Evolutionary conservation across 2,329 filamentous ascomycete genomes (phyloP), one percentile per base, ranked within the genome.

Genomic region (Xylogone sp.): DNA sequence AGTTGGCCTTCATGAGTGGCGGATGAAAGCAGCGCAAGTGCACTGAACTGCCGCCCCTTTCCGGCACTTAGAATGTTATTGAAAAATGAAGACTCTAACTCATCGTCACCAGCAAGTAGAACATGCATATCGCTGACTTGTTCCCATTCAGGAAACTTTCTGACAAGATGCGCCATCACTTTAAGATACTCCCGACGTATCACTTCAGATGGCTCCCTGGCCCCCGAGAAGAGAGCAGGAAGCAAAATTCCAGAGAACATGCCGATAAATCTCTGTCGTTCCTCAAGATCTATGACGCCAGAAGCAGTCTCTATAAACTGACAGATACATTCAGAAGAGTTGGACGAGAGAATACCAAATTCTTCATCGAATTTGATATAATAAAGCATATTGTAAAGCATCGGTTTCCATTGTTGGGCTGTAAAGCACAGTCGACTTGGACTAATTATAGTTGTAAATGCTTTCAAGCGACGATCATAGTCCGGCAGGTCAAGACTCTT

Each of bases 11-110:
- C 77, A 9, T 75, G 68, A 50, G 89, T 88, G 56, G 87, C 86
- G 8, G 78, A 73, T 51, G 88, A 84, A 12, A 99, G 75, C 51
- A 90, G 79, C 53, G 88, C 84, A 34, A 99, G 74, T 2, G 94
- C 92, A 59, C 92, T 87, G 49, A 95, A 77, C 62, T 96, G 88
- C 57, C 90, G 85, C 53, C 94, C 86, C 31, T 91, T 86, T 48
- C 96, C 91, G 45, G 96, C 93, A 63, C 94, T 92, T 31, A 97
- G 75, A 43, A 97, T 84, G 61, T 97, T 96, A 68, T 82, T 88
- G 74, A 97, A 99, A 73, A 99, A 97, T 1, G 89, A 88, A 10
- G 84, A 82, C 62, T 68, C 65, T 24, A 65, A 27, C 46, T 67
- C 65, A 51, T 89, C 88, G 48, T 87, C 78, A 13, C 75, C 78